phyloP scores from a whole-genome alignment of 331 rosid species.

The Quercus phellos region DNA sequence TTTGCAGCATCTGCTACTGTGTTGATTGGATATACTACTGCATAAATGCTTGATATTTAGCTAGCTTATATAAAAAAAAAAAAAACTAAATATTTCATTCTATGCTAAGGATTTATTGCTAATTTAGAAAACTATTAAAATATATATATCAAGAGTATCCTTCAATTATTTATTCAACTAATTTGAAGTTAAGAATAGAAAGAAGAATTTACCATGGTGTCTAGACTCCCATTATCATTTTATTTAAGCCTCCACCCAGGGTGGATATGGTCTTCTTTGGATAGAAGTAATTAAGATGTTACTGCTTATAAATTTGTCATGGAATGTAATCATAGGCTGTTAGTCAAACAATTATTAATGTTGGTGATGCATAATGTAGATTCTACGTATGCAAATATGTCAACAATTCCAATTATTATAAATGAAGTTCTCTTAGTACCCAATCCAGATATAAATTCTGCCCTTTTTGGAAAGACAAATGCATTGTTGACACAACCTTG shows the following conservation, averaged over 20 bases:
- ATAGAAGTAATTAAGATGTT: neutral
- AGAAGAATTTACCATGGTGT: neutral
- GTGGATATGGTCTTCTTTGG: neutral
- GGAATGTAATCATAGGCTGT: neutral
- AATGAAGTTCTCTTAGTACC: neutral
- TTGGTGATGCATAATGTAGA: neutral
- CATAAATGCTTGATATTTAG: neutral
- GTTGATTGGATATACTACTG: neutral
- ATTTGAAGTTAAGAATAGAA: neutral
- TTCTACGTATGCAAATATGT: neutral
- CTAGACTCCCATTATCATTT: neutral
- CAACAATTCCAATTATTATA: neutral
- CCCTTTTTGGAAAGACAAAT: neutral
- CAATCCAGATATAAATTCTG: neutral
- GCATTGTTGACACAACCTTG: neutral
- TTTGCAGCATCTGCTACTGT: neutral
- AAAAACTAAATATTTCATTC: neutral
- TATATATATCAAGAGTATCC: neutral
- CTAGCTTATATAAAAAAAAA: too few relatives aligned
- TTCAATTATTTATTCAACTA: neutral
- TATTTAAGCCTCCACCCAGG: neutral
- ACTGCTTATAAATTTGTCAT: neutral
- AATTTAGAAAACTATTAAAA: neutral
- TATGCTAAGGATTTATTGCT: neutral
- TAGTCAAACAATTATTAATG: neutral